Evolutionary conservation across 176 grass and related monocot species (phyloP).

Genomic region (Stipa capillata): DNA sequence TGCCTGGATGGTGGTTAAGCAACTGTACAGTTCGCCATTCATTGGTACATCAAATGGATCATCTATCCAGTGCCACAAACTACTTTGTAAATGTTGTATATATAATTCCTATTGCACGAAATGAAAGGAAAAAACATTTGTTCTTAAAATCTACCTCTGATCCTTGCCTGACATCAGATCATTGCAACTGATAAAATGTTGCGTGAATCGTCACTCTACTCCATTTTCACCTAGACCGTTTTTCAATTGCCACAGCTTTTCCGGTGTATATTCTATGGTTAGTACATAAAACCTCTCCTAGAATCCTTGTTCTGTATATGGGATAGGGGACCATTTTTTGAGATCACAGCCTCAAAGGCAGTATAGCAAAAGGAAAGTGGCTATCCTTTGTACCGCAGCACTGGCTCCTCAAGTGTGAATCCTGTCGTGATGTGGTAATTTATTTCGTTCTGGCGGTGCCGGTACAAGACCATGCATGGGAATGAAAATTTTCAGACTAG

Average conservation of each 20-base stretch:
- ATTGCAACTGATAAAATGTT: not conserved
- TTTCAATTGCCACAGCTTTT: not conserved
- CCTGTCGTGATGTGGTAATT: not conserved
- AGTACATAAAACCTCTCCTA: not conserved
- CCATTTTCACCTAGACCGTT: not conserved
- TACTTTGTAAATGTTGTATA: constrained; percentile 40
- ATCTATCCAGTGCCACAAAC: constrained; percentile 8
- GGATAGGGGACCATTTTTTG: not conserved
- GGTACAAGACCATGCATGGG: not conserved
- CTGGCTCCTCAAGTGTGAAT: not conserved
- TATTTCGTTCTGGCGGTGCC: not conserved
- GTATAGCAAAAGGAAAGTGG: not conserved
- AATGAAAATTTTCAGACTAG: not conserved
- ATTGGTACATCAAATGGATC: constrained; percentile 8
- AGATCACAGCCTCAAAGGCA: not conserved
- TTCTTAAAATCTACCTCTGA: not conserved
- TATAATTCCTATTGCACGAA: constrained; percentile 13
- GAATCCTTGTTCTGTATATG: not conserved
- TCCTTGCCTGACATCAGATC: not conserved
- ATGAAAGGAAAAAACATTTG: constrained; percentile 4
- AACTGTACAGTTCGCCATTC: constrained; percentile 22
- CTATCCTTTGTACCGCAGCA: not conserved
- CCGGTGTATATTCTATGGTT: not conserved
- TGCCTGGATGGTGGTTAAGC: constrained; percentile 10
- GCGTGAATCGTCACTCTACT: not conserved